Evolutionary conservation across 768 basidiomycete genomes (phyloP).

Genomic region (Hygrocybe coccinea): DNA sequence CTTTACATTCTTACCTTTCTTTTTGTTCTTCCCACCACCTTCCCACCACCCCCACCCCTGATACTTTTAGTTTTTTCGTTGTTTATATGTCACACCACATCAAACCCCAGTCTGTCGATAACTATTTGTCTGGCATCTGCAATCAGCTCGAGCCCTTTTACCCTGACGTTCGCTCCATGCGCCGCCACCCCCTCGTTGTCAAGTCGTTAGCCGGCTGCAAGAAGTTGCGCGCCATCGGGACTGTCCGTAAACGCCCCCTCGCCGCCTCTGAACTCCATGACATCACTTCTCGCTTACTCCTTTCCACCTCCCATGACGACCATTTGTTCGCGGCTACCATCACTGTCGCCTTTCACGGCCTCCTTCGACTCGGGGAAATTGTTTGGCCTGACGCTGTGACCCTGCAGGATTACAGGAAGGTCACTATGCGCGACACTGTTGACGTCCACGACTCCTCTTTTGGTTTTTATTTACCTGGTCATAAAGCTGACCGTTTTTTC

Average conservation of each 20-base stretch:
- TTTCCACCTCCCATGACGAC: neutral
- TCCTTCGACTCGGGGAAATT: neutral
- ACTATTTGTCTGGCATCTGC: conserved; percentile 37
- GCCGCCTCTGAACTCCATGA: neutral
- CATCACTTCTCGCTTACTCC: neutral
- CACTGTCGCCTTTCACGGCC: neutral
- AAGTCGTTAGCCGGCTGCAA: conserved; percentile 24
- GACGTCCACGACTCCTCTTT: too few species aligned
- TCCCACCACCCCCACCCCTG: conserved; percentile 32
- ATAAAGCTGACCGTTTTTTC: too few species aligned
- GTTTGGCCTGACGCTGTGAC: too few species aligned
- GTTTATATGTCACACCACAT: conserved; percentile 36
- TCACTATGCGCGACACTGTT: too few species aligned
- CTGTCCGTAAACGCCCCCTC: conserved; percentile 21
- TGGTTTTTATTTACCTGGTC: too few species aligned
- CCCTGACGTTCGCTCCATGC: conserved; percentile 23
- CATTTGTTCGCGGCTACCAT: neutral
- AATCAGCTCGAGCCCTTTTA: conserved; percentile 28
- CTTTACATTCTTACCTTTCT: conserved; percentile 34
- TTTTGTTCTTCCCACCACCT: conserved; percentile 32
- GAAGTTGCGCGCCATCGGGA: conserved; percentile 6
- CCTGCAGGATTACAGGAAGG: too few species aligned
- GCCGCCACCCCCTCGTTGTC: conserved; percentile 19
- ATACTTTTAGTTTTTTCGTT: conserved; percentile 34
- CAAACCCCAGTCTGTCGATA: conserved; percentile 9